phyloP scores from a whole-genome alignment of 2,329 filamentous ascomycete genomes.

The Penicillium italicum region DNA sequence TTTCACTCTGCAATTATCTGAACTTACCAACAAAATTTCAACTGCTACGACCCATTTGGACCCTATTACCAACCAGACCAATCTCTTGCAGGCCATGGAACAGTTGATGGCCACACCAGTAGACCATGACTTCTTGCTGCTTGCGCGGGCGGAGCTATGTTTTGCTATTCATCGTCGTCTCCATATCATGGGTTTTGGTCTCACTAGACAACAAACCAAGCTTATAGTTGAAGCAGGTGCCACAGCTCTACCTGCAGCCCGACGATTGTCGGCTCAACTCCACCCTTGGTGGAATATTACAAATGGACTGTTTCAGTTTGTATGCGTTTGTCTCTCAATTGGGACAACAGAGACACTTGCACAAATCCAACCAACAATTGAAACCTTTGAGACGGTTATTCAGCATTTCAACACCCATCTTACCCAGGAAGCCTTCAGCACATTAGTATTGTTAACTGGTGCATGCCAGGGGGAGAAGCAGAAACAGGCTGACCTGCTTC shows the following conservation, averaged over 20 bases:
- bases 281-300: constrained; percentile 46
- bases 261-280: constrained; percentile 31
- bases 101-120: constrained; percentile 11
- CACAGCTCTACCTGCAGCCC: constrained; percentile 34
- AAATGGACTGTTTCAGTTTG: constrained; percentile 42
- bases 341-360: constrained; percentile 38
- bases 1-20: constrained; percentile 18
- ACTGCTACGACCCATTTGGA: constrained; percentile 1
- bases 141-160: constrained; percentile 29
- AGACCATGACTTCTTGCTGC: constrained; percentile 32
- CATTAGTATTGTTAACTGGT: neutral
- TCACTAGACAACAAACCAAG: constrained; percentile 27
- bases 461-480: neutral
- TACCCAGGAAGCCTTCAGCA: neutral
- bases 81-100: constrained; percentile 9
- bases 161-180: constrained; percentile 41
- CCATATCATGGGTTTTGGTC: constrained; percentile 38
- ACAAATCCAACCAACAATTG: constrained; percentile 36
- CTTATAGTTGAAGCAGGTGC: constrained; percentile 36
- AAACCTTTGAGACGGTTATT: constrained; percentile 38
- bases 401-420: constrained; percentile 28
- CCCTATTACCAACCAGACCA: neutral
- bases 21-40: constrained; percentile 14
- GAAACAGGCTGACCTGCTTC: neutral
- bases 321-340: constrained; percentile 42